Percentiles rank a stretch among this genome's conserved stretches.
phyloP scores from a whole-genome alignment of 2,329 filamentous ascomycete genomes.

The Microcera coccophila region DNA sequence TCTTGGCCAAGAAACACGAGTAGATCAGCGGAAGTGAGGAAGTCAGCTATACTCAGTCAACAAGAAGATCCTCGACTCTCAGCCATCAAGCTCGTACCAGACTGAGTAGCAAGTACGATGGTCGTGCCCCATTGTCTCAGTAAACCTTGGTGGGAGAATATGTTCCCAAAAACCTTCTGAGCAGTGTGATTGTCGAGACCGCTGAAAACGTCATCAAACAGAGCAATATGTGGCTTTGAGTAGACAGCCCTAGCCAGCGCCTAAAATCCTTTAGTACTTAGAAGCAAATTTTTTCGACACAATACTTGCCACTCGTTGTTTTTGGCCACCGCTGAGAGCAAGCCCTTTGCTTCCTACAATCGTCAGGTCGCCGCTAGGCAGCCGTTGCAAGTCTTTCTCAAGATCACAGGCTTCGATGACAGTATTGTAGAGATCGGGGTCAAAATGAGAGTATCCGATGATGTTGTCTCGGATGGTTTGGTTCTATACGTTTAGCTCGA shows the following conservation, averaged over 20 bases:
- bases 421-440: slow-evolving; percentile 23
- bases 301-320: slow-evolving; percentile 36
- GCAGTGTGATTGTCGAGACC: slow-evolving; percentile 36
- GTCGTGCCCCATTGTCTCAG: slow-evolving; percentile 31
- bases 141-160: slow-evolving; percentile 27
- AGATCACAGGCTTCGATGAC: slow-evolving; percentile 31
- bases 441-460: slow-evolving; percentile 26
- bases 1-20: slow-evolving; percentile 18
- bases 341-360: slow-evolving; percentile 44
- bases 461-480: slow-evolving; percentile 35
- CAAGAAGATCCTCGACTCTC: neutral
- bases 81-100: slow-evolving; percentile 12
- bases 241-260: slow-evolving; percentile 39
- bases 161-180: slow-evolving; percentile 26
- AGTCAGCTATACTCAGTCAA: slow-evolving; percentile 23
- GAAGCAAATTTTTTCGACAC: too few relatives aligned
- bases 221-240: slow-evolving; percentile 27
- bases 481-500: slow-evolving; percentile 21
- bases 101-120: slow-evolving; percentile 36
- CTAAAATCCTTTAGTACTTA: slow-evolving; percentile 14
- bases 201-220: slow-evolving; percentile 39
- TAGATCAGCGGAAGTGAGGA: slow-evolving; percentile 24
- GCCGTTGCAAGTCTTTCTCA: slow-evolving; percentile 28
- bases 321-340: slow-evolving; percentile 45
- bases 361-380: slow-evolving; percentile 37